These are phyloP conservation scores for Boechera retrofracta DNA, from an alignment of 345 rosid species.

Conservation along the genomic window DNA sequence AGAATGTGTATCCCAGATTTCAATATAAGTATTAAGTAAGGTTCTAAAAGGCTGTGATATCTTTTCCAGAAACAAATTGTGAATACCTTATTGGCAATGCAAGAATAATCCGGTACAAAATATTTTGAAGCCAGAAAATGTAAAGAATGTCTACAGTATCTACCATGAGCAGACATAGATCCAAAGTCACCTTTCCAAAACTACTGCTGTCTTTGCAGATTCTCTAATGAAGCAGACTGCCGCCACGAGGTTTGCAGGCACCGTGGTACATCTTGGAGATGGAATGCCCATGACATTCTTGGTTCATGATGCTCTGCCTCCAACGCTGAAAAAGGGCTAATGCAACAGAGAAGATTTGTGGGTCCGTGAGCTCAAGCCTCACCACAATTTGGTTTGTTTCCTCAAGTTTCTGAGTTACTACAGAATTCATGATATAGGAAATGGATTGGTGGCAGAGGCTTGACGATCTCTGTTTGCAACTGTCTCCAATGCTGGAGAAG, in stretches of 20 bases:
- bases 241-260: neutral
- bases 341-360: neutral
- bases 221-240: neutral
- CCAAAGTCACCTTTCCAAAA: neutral
- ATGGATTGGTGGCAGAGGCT: too few species aligned
- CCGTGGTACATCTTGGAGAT: neutral
- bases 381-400: too few species aligned
- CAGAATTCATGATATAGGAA: too few species aligned
- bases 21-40: neutral
- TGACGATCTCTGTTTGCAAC: too few species aligned
- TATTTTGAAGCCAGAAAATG: conserved; percentile 3
- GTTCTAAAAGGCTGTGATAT: conserved; percentile 1
- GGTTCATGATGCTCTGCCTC: neutral
- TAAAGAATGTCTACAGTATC: neutral
- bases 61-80: neutral
- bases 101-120: neutral
- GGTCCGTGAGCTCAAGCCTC: too few species aligned
- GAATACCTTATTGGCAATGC: neutral
- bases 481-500: too few species aligned
- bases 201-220: neutral
- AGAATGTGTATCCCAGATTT: neutral
- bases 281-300: neutral
- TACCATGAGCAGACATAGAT: neutral
- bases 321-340: neutral
- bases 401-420: too few species aligned